Percentiles rank a stretch among this genome's conserved stretches.
phyloP scores from a whole-genome alignment of 169 alveolate genomes.

The Cystoisospora suis region DNA sequence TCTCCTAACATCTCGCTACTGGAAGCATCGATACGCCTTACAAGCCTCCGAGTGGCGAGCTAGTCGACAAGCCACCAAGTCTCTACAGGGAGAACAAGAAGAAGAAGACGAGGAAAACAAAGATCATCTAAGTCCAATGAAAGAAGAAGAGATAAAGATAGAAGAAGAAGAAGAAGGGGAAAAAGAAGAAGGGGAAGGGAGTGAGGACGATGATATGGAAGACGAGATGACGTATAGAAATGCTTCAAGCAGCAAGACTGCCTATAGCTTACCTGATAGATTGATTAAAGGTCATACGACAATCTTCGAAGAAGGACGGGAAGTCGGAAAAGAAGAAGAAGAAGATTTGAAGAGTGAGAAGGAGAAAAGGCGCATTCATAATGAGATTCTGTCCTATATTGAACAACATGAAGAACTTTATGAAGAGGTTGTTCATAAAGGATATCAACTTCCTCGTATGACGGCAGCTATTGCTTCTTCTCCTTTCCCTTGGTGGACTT shows the following conservation, averaged over 20 bases:
- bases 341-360: background rate
- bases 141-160: background rate
- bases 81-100: background rate
- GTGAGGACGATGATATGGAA: background rate
- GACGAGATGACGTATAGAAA: too few relatives aligned
- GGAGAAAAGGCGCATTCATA: too few relatives aligned
- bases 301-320: background rate
- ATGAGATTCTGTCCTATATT: too few relatives aligned
- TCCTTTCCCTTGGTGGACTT: constrained; percentile 61
- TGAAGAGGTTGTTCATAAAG: background rate
- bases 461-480: constrained; percentile 55
- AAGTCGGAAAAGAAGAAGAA: background rate
- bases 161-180: background rate
- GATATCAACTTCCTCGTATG: constrained; percentile 48
- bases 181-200: background rate
- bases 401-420: too few relatives aligned
- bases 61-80: background rate
- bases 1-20: background rate
- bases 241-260: too few relatives aligned
- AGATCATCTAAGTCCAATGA: too few relatives aligned
- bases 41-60: background rate
- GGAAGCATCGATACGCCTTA: background rate
- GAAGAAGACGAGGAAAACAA: background rate
- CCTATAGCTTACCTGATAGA: too few relatives aligned
- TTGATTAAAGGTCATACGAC: too few relatives aligned